Percentiles rank a stretch among this genome's conserved stretches.
Conservation (phyloP, 2,329 filamentous ascomycete genomes). For the Claviceps fusiformis region DNA sequence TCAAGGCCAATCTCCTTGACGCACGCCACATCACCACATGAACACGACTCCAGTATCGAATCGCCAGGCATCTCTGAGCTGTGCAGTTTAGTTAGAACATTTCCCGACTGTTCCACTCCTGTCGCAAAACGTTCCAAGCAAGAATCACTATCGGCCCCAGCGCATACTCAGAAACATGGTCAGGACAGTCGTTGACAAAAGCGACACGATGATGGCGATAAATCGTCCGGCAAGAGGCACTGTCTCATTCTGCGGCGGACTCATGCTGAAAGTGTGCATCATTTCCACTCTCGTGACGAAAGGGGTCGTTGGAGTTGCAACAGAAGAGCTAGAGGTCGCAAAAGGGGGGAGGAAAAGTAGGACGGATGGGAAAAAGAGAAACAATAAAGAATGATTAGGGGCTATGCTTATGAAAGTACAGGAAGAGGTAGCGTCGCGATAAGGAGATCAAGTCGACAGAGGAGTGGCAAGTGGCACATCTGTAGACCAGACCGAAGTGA, state of each 20-base stretch:
- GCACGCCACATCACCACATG: conserved; percentile 31
- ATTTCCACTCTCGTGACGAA: not conserved
- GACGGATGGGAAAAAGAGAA: not conserved
- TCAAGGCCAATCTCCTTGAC: not conserved
- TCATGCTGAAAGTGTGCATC: not conserved
- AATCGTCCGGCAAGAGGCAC: conserved; percentile 1
- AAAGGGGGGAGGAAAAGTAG: not conserved
- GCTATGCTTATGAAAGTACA: not conserved
- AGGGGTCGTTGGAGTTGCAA: not conserved
- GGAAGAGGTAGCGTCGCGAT: not conserved
- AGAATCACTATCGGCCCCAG: not conserved
- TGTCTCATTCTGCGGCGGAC: not conserved
- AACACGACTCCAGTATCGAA: conserved; percentile 26
- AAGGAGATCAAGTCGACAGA: not conserved
- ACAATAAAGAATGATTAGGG: not conserved
- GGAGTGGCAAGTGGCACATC: not conserved
- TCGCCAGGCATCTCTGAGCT: conserved; percentile 24
- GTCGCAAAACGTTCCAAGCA: not conserved
- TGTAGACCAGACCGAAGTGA: not conserved
- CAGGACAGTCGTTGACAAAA: conserved; percentile 21
- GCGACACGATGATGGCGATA: conserved; percentile 9
- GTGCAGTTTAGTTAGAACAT: not conserved
- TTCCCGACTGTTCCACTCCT: too few species aligned
- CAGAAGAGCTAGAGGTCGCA: not conserved
- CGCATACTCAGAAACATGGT: conserved; percentile 23